Conservation (phyloP, 257 asterid genomes). For the Avicennia marina region DNA sequence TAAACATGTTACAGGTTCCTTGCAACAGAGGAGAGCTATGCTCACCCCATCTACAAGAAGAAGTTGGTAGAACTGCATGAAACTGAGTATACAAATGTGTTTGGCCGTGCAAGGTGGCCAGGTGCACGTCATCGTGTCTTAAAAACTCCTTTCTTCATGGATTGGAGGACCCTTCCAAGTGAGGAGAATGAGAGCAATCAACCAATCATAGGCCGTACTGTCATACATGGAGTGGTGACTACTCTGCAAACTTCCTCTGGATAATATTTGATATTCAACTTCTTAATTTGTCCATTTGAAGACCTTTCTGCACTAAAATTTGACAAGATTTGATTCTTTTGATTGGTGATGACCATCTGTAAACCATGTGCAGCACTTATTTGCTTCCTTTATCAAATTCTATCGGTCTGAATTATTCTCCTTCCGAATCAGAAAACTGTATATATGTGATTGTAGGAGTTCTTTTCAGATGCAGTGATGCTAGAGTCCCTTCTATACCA, state of each 20-base stretch:
- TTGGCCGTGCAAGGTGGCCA: slow-evolving; percentile 96
- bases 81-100: slow-evolving; percentile 71
- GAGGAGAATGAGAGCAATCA: slow-evolving; percentile 66
- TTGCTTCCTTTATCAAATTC: too few relatives aligned
- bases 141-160: slow-evolving; percentile 62
- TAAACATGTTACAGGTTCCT: slow-evolving; percentile 47
- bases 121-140: slow-evolving; percentile 84
- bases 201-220: slow-evolving; percentile 63
- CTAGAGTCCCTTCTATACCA: background rate
- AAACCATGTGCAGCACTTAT: too few relatives aligned
- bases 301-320: too few relatives aligned
- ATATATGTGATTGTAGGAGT: too few relatives aligned
- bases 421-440: too few relatives aligned
- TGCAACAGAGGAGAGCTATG: slow-evolving; percentile 79
- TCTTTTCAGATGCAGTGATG: too few relatives aligned
- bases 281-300: too few relatives aligned
- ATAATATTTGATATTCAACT: too few relatives aligned
- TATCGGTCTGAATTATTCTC: too few relatives aligned
- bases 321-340: too few relatives aligned
- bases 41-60: slow-evolving; percentile 75
- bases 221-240: slow-evolving; percentile 68
- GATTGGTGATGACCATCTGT: too few relatives aligned
- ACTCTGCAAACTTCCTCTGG: background rate
- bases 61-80: slow-evolving; percentile 57
- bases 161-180: slow-evolving; percentile 62